phyloP scores from a whole-genome alignment of 2,329 filamentous ascomycete genomes.

The Graphiopsis chlorocephala region DNA sequence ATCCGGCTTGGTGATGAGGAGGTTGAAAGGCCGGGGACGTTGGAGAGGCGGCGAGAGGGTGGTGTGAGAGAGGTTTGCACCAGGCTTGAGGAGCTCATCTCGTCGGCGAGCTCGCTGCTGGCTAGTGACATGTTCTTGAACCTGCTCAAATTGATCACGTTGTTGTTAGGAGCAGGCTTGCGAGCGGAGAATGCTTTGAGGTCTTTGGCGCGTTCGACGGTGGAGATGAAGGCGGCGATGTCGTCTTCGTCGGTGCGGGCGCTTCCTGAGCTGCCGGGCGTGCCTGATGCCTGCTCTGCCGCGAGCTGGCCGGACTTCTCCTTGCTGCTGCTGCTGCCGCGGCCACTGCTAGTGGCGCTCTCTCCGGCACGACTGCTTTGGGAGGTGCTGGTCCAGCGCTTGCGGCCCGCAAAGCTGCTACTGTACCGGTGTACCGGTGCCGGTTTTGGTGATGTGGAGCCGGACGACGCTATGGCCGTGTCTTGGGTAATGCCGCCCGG shows the following conservation, averaged over 20 bases:
- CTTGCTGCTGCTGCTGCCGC: slow-evolving; percentile 67
- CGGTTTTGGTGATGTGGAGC: slow-evolving; percentile 75
- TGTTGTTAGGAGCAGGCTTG: slow-evolving; percentile 49
- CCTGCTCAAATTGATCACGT: slow-evolving; percentile 61
- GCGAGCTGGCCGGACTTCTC: slow-evolving; percentile 25
- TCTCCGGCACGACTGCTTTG: slow-evolving; percentile 69
- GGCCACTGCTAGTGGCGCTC: slow-evolving; percentile 76
- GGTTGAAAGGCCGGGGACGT: slow-evolving; percentile 66
- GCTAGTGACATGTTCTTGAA: slow-evolving; percentile 89
- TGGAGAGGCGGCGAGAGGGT: slow-evolving; percentile 68
- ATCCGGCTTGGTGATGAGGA: slow-evolving; percentile 83
- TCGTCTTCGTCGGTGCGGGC: slow-evolving; percentile 84
- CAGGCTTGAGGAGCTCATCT: slow-evolving; percentile 85
- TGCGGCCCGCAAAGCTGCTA: slow-evolving; percentile 88
- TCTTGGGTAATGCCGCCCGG: slow-evolving; percentile 37
- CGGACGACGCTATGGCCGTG: slow-evolving; percentile 61
- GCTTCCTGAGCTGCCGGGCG: slow-evolving; percentile 63
- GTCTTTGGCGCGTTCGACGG: slow-evolving; percentile 85
- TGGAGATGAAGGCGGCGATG: slow-evolving; percentile 88
- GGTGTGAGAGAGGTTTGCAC: slow-evolving; percentile 80
- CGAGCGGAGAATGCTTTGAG: slow-evolving; percentile 71
- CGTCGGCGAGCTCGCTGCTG: slow-evolving; percentile 84
- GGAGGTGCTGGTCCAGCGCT: slow-evolving; percentile 61
- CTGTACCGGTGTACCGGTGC: slow-evolving; percentile 79
- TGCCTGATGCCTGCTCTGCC: slow-evolving; percentile 69